Base-by-base conservation (phyloP, 2,329 filamentous ascomycete genomes). In the Bertia moriformis region DNA sequence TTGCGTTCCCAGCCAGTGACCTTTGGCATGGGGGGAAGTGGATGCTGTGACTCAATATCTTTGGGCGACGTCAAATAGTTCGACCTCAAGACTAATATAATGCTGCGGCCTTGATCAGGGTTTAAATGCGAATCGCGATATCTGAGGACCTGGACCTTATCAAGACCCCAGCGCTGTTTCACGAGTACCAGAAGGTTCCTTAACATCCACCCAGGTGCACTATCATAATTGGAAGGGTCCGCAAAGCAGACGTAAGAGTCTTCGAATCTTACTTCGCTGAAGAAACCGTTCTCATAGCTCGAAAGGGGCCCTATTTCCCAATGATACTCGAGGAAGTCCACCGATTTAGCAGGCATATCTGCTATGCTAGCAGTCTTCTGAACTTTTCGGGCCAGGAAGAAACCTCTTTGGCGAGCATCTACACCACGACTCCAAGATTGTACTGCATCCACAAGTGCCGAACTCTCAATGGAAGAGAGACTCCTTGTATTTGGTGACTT, bases 1-100 rank as follows among this genome's bases (percentile, higher is more conserved):
- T 87, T 86, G 39, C 89, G 77, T 59, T 96, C 91, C 91, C 91
- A 98, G 17, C 91, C 91, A 1, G 88, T 94, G 10, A 91, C 79
- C 55, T 93, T 95, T 38, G 91, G 89, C 10, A 7, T 15, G 32
- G 32, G 32, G 7, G 12, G 10, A 10, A 7, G 7, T 18, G 32
- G 12, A 10, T 10, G 24, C 24, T 29, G 24, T 10, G 24, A 10
- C n/a, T 29, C n/a, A 40, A 61, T 53, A n/a, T 63, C 56, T 14
- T 63, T n/a, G n/a, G n/a, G n/a, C n/a, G n/a, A n/a, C n/a, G 69
- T n/a, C n/a, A n/a, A n/a, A n/a, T n/a, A n/a, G n/a, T n/a, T n/a
- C 71, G 54, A 75, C 71, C 48, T 71, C 62, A 89, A 60, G 4
- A 71, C 73, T 39, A 96, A 63, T 35, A 95, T 74, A 30, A 91